These are phyloP conservation scores for Lentinula boryana DNA, from an alignment of 768 basidiomycete genomes.

Conservation along the genomic window DNA sequence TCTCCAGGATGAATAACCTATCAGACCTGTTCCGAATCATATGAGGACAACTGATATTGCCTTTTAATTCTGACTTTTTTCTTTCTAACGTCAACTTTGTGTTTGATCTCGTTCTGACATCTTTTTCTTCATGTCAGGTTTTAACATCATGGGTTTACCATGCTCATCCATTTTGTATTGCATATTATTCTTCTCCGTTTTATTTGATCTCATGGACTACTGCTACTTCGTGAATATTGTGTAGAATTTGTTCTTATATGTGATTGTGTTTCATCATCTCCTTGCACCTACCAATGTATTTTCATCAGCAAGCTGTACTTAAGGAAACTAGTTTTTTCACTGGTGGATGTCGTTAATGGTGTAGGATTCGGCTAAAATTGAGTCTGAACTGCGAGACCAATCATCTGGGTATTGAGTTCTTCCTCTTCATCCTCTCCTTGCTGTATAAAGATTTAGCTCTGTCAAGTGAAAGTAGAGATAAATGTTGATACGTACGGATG, in stretches of 20 bases:
- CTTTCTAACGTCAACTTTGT: background rate
- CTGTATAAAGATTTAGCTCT: conserved; percentile 5
- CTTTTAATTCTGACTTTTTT: conserved; percentile 34
- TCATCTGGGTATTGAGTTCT: conserved; percentile 33
- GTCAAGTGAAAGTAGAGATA: background rate
- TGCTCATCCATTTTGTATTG: background rate
- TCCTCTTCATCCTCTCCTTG: conserved; percentile 75
- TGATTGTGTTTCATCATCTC: background rate
- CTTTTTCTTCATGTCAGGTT: background rate
- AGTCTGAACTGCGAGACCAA: conserved; percentile 38
- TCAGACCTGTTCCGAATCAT: conserved; percentile 69
- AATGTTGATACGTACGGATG: conserved; percentile 45
- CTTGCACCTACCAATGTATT: background rate
- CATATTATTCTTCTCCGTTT: background rate
- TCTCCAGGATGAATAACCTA: conserved; percentile 36
- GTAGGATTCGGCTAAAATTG: too few relatives aligned
- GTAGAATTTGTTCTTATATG: background rate
- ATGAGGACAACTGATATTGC: conserved; percentile 58
- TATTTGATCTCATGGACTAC: background rate
- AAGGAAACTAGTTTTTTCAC: too few relatives aligned
- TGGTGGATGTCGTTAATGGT: too few relatives aligned
- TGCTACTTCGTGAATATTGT: background rate
- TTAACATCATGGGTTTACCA: background rate
- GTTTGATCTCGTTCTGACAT: background rate
- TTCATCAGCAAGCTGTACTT: too few relatives aligned